Percentiles rank a stretch among this genome's conserved stretches.
phyloP scores from a whole-genome alignment of 805 yeast species.

The Yarrowia sp. region DNA sequence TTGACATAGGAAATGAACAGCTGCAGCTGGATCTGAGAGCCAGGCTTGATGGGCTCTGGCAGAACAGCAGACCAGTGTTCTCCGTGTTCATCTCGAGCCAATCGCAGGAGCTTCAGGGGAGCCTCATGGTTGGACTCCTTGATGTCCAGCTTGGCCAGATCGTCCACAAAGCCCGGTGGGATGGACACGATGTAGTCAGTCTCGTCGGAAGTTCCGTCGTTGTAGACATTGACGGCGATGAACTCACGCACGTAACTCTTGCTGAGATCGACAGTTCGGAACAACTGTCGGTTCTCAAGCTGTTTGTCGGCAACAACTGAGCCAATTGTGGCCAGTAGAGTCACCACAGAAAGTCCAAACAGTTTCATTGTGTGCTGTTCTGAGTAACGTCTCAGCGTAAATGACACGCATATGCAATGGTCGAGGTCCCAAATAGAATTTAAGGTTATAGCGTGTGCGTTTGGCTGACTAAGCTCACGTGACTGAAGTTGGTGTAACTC shows the following conservation, averaged over 20 bases:
- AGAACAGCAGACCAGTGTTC: conserved; percentile 59
- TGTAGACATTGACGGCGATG: conserved; percentile 61
- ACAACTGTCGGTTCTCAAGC: conserved; percentile 66
- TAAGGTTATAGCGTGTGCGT: not conserved
- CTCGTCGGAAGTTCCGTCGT: conserved; percentile 63
- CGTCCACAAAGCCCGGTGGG: conserved; percentile 56
- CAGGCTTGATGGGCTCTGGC: conserved; percentile 73
- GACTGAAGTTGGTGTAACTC: too few species aligned
- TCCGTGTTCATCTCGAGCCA: conserved; percentile 45
- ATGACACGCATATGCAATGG: conserved; percentile 35
- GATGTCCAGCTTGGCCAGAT: conserved; percentile 58
- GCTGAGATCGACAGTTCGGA: conserved; percentile 67
- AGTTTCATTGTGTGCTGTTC: conserved; percentile 19
- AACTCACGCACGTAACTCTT: conserved; percentile 72
- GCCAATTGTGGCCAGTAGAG: conserved; percentile 34
- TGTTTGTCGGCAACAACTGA: conserved; percentile 31
- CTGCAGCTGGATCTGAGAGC: conserved; percentile 58
- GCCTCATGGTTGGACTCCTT: conserved; percentile 47
- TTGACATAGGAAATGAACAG: conserved; percentile 59
- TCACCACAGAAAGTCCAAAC: conserved; percentile 25
- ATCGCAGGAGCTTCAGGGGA: conserved; percentile 46
- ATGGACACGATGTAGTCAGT: conserved; percentile 64
- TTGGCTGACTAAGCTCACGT: conserved; percentile 1
- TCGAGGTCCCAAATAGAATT: conserved; percentile 10
- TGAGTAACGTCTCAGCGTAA: conserved; percentile 22